phyloP scores from a whole-genome alignment of 805 yeast species.

The Teunomyces aglyptinius region DNA sequence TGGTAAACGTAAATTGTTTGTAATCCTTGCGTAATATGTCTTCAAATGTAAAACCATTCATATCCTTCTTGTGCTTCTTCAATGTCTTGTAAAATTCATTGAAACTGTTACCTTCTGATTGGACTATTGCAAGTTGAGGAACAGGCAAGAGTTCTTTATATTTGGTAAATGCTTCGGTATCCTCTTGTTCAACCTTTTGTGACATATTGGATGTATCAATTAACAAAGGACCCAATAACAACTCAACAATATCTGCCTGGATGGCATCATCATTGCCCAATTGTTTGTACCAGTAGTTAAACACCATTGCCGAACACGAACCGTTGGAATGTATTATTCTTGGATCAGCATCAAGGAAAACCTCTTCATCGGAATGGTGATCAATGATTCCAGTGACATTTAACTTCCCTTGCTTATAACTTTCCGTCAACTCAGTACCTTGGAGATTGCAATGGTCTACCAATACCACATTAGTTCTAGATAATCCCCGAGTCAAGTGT shows the following conservation, averaged over 20 bases:
- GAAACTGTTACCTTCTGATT: background rate
- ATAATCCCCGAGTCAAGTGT: constrained; percentile 10
- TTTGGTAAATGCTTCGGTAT: constrained; percentile 41
- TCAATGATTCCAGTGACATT: constrained; percentile 67
- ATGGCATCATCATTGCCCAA: constrained; percentile 14
- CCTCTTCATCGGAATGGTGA: constrained; percentile 77
- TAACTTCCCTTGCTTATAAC: constrained; percentile 21
- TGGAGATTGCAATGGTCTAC: constrained; percentile 83
- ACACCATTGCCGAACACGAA: constrained; percentile 76
- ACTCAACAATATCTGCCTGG: constrained; percentile 35
- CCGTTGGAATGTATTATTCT: constrained; percentile 63
- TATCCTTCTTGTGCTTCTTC: constrained; percentile 56
- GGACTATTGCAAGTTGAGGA: background rate
- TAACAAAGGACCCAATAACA: constrained; percentile 66
- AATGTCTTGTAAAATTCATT: constrained; percentile 18
- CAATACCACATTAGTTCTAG: constrained; percentile 45
- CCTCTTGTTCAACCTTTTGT: constrained; percentile 61
- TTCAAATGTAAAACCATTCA: constrained; percentile 54
- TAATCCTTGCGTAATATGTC: constrained; percentile 83
- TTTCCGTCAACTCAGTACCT: constrained; percentile 37
- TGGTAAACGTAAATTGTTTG: constrained; percentile 57
- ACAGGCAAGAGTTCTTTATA: constrained; percentile 29
- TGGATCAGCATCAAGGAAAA: constrained; percentile 52
- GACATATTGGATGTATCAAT: constrained; percentile 73
- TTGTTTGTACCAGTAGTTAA: constrained; percentile 53